Evolutionary conservation across 768 basidiomycete species (phyloP).

Genomic region (Ramaria sp.): DNA sequence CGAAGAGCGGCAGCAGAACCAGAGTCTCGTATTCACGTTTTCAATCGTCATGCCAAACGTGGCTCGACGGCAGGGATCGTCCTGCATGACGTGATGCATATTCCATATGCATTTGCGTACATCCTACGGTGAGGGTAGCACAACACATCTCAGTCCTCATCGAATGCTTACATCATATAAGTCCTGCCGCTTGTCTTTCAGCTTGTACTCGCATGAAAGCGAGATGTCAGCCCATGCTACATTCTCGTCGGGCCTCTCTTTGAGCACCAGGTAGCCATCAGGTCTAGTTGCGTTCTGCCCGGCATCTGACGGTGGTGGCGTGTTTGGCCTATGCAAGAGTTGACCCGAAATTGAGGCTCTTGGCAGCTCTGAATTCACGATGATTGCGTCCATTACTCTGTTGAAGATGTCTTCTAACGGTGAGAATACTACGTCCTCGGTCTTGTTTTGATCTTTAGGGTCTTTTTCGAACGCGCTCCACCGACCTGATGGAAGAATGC

Average conservation of each 20-base stretch:
- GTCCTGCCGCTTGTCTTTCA: not conserved
- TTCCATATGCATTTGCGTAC: constrained; percentile 14
- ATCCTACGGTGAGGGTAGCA: not conserved
- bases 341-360: no score
- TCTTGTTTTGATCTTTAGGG: no score
- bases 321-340: no score
- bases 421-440: no score
- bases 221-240: not conserved
- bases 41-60: constrained; percentile 21
- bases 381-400: no score
- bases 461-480: no score
- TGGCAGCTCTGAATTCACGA: no score
- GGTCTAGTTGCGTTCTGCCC: not conserved
- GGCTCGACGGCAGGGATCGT: constrained; percentile 19
- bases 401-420: no score
- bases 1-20: constrained; percentile 18
- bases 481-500: no score
- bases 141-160: not conserved
- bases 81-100: constrained; percentile 18
- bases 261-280: not conserved
- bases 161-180: not conserved
- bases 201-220: not conserved
- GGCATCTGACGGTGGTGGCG: no score
- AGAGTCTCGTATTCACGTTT: constrained; percentile 17
- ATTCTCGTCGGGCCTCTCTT: not conserved